These are phyloP conservation scores for Coprinopsis strossmayeri DNA, from an alignment of 768 basidiomycete species.

Conservation along the genomic window DNA sequence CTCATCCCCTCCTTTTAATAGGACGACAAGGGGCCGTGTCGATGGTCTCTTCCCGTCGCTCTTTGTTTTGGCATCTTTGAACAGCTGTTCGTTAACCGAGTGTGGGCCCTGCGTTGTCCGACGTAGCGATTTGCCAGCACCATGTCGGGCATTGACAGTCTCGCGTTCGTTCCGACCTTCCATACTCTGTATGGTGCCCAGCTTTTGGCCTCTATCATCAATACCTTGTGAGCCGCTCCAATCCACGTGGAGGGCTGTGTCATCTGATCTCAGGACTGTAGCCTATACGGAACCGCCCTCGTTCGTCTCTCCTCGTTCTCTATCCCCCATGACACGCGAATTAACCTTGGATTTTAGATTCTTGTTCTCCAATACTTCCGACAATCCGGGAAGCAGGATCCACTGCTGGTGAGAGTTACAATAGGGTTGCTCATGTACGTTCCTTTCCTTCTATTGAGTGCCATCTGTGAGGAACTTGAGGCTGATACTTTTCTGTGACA, in stretches of 20 bases:
- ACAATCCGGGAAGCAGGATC: neutral
- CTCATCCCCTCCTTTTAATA: too few relatives aligned
- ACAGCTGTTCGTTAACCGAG: too few relatives aligned
- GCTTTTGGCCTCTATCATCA: slow-evolving; percentile 6
- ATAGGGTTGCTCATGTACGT: slow-evolving; percentile 3
- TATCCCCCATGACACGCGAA: neutral
- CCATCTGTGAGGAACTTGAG: neutral
- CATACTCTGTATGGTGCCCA: slow-evolving; percentile 8
- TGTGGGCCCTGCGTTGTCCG: too few relatives aligned
- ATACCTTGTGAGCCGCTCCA: slow-evolving; percentile 5
- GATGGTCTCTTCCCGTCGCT: too few relatives aligned
- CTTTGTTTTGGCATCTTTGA: too few relatives aligned
- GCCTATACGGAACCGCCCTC: slow-evolving; percentile 7
- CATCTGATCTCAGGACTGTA: neutral
- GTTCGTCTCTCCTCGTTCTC: neutral
- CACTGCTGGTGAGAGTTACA: neutral
- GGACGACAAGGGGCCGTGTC: too few relatives aligned
- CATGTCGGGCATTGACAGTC: neutral
- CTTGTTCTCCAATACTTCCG: slow-evolving; percentile 9
- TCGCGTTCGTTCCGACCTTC: slow-evolving; percentile 5
- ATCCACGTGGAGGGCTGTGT: neutral
- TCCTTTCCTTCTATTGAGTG: neutral
- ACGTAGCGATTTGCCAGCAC: too few relatives aligned
- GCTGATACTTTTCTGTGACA: neutral
- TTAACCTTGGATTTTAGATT: neutral